Percentiles rank a stretch among this genome's conserved stretches.
These are phyloP conservation scores for Apophysomyces sp. DNA, from an alignment of 371 early-diverging fungal species.

Conservation along the genomic window DNA sequence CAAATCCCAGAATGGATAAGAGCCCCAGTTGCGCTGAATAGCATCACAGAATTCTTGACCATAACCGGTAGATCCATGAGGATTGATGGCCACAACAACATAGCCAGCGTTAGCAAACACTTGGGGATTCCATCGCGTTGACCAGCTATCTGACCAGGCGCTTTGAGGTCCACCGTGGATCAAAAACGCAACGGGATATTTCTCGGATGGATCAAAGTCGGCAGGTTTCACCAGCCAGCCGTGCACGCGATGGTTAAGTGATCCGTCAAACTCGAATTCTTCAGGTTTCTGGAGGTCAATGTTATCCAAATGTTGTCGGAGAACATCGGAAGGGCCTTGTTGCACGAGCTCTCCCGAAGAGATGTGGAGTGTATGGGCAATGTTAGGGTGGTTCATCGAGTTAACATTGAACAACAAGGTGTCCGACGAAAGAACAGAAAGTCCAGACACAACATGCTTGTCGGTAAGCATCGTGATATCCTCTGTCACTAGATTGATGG, in stretches of 20 bases:
- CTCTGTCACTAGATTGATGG: slow-evolving; percentile 49
- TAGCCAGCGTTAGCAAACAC: slow-evolving; percentile 72
- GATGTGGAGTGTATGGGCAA: slow-evolving; percentile 37
- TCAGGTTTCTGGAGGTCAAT: slow-evolving; percentile 46
- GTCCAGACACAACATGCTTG: slow-evolving; percentile 47
- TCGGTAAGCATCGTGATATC: slow-evolving; percentile 47
- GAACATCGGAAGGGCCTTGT: slow-evolving; percentile 20
- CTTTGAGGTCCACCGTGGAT: slow-evolving; percentile 89
- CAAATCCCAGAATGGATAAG: slow-evolving; percentile 72
- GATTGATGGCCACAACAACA: slow-evolving; percentile 76
- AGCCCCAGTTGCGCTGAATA: slow-evolving; percentile 79
- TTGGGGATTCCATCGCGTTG: slow-evolving; percentile 75
- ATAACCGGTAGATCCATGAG: slow-evolving; percentile 83
- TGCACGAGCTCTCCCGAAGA: slow-evolving; percentile 10
- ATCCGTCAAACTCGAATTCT: slow-evolving; percentile 71
- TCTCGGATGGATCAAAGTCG: slow-evolving; percentile 52
- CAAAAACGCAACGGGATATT: slow-evolving; percentile 79
- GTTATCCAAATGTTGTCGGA: slow-evolving; percentile 26
- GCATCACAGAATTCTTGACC: slow-evolving; percentile 77
- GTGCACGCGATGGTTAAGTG: slow-evolving; percentile 63
- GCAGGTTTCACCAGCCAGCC: slow-evolving; percentile 75
- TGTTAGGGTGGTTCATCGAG: slow-evolving; percentile 52
- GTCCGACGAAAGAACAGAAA: slow-evolving; percentile 35
- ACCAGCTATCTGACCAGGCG: slow-evolving; percentile 71
- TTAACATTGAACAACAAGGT: slow-evolving; percentile 40